phyloP scores from a whole-genome alignment of 306 rosid genomes.

The Aeschynomene evenia region DNA sequence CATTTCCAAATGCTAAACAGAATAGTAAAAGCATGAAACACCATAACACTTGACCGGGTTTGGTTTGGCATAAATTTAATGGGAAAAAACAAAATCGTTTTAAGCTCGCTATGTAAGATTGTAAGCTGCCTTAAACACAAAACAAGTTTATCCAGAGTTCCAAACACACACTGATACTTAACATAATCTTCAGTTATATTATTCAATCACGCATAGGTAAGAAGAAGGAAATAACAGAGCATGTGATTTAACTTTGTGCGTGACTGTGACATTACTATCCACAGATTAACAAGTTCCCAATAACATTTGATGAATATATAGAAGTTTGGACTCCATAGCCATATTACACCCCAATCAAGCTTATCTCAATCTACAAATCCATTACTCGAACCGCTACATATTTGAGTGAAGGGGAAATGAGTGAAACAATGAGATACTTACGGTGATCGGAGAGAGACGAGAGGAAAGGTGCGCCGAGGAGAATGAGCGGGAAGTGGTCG shows the following conservation, averaged over 20 bases:
- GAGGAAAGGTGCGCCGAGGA: constrained; percentile 14
- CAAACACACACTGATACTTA: background rate
- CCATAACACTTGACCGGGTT: background rate
- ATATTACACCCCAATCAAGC: background rate
- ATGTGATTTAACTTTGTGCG: background rate
- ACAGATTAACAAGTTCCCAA: background rate
- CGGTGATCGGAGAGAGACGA: constrained; percentile 34
- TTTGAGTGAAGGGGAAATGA: background rate
- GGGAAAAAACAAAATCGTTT: too few species aligned
- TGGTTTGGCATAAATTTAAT: background rate
- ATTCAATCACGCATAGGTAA: constrained; percentile 6
- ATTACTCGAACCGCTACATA: background rate
- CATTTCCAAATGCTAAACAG: background rate
- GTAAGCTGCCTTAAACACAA: background rate
- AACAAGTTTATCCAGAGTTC: background rate
- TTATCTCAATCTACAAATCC: background rate
- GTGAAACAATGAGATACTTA: constrained; percentile 29
- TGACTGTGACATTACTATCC: background rate
- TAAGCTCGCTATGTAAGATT: background rate
- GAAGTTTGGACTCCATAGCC: background rate
- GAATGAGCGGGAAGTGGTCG: constrained; percentile 2
- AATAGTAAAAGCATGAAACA: background rate
- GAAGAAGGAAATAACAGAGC: background rate
- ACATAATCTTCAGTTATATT: background rate
- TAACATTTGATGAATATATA: background rate